Percentiles rank a stretch among this genome's conserved stretches.
Conservation (phyloP, 1,284 basidiomycete species). For the Phaffia rhodozyma region DNA sequence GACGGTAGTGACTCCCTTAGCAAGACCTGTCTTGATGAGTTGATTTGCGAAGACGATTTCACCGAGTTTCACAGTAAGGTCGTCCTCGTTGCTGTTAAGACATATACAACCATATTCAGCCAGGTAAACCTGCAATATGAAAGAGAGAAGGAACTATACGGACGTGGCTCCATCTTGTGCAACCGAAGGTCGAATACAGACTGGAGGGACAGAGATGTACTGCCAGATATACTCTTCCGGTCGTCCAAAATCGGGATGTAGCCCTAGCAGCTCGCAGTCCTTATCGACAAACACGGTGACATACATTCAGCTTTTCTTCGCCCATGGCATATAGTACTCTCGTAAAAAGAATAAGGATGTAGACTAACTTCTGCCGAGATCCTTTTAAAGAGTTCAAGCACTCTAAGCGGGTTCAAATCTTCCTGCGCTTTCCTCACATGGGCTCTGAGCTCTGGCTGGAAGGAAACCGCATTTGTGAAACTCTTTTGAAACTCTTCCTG, state of each 20-base stretch:
- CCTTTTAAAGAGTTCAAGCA: constrained; percentile 81
- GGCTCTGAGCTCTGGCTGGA: constrained; percentile 72
- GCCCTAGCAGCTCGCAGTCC: constrained; percentile 90
- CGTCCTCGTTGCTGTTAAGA: constrained; percentile 79
- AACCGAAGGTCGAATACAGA: constrained; percentile 94
- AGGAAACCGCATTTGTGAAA: constrained; percentile 70
- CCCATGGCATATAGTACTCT: not conserved
- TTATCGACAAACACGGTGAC: constrained; percentile 27
- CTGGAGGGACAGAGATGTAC: constrained; percentile 95
- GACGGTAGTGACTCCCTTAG: constrained; percentile 74
- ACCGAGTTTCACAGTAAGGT: constrained; percentile 91
- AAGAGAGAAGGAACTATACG: constrained; percentile 19
- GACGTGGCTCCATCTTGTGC: constrained; percentile 79
- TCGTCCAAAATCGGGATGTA: constrained; percentile 77
- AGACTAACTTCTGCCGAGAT: constrained; percentile 73
- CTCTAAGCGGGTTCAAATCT: constrained; percentile 89
- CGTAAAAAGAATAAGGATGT: not conserved
- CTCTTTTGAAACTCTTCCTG: constrained; percentile 77
- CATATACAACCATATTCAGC: not conserved
- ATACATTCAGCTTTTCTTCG: not conserved
- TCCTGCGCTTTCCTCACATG: constrained; percentile 85
- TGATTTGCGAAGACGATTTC: constrained; percentile 96
- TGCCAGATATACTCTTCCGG: constrained; percentile 99
- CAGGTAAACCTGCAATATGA: not conserved
- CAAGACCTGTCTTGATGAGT: constrained; percentile 79